Evolutionary conservation across 768 basidiomycete genomes (phyloP).

Genomic region (Boletus reticuloceps): DNA sequence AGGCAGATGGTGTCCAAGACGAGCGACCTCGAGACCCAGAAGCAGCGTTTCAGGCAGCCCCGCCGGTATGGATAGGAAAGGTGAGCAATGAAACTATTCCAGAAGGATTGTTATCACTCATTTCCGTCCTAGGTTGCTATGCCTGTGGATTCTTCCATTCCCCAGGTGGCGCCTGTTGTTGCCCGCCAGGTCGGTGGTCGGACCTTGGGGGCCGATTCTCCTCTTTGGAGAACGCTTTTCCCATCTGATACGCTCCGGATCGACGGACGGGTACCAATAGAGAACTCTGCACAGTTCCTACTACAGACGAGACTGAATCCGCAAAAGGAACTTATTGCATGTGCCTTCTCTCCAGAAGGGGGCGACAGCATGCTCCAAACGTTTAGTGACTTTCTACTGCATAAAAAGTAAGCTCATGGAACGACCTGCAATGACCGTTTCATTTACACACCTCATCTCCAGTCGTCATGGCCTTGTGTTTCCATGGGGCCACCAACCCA

Average conservation of each 20-base stretch:
- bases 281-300: slow-evolving; percentile 76
- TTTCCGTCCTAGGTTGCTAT: slow-evolving; percentile 58
- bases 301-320: slow-evolving; percentile 75
- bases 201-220: slow-evolving; percentile 50
- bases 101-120: slow-evolving; percentile 6
- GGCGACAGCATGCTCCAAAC: slow-evolving; percentile 52
- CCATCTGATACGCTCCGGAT: slow-evolving; percentile 68
- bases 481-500: slow-evolving; percentile 77
- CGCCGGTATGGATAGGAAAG: slow-evolving; percentile 72
- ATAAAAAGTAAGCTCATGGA: slow-evolving; percentile 58
- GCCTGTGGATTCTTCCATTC: slow-evolving; percentile 72
- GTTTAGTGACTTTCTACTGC: slow-evolving; percentile 63
- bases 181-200: slow-evolving; percentile 84
- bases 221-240: slow-evolving; percentile 76
- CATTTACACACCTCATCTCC: slow-evolving; percentile 15
- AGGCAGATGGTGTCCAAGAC: slow-evolving; percentile 26
- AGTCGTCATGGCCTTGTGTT: slow-evolving; percentile 87
- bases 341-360: slow-evolving; percentile 61
- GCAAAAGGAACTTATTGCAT: slow-evolving; percentile 75
- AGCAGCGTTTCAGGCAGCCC: slow-evolving; percentile 51
- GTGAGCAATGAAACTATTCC: slow-evolving; percentile 38
- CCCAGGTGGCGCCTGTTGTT: slow-evolving; percentile 61
- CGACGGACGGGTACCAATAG: slow-evolving; percentile 79
- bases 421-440: slow-evolving; percentile 7
- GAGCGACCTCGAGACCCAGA: slow-evolving; percentile 40